Evolutionary conservation across 257 asterid genomes (phyloP), one percentile per base, ranked within the genome.

Genomic region (Paraleonurus japonicus): DNA sequence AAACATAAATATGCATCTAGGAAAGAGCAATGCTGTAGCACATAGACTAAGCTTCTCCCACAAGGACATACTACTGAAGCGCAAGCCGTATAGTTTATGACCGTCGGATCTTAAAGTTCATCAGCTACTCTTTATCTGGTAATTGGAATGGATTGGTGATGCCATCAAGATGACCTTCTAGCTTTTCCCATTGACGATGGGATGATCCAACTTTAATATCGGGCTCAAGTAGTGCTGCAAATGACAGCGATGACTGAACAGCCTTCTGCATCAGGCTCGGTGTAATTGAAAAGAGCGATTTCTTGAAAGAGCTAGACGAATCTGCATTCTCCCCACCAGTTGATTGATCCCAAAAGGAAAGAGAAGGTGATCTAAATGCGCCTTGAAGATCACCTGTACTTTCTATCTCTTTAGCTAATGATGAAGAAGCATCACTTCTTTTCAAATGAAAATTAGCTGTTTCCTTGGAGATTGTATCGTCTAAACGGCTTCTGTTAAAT

Each of bases 221-320:
- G 55, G 89, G 74, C 70, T 90, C 96, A 55, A 93, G 79, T 79
- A 88, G 83, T 30, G 88, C 91, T 22, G 97, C 97, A 67, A 86
- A 87, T 24, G 92, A 86, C 69, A 94, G 72, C 54, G 96, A 83
- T 76, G 96, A 83, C 24, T 78, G 84, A 65, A 91, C 84, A 62
- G 95, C 89, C 81, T 81, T 89, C 70, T 79, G 89, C 61, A 79
- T 84, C 37, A 78, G 81, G 79, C 67, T 74, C 17, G 96, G 78
- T 23, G 86, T 71, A 45, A 80, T 84, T n/a, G 80, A 72, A 75
- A 79, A 67, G 43, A 76, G 51, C 0, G 90, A 51, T 22, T 74
- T 55, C 84, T 77, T 81, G 3, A 64, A 82, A 67, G 85, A 66
- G 79, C 77, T 71, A 12, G 81, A 69, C 16, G 39, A 23, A 48